These are phyloP conservation scores for Effrenium voratum DNA, from an alignment of 73 alveolate species.

Conservation along the genomic window DNA sequence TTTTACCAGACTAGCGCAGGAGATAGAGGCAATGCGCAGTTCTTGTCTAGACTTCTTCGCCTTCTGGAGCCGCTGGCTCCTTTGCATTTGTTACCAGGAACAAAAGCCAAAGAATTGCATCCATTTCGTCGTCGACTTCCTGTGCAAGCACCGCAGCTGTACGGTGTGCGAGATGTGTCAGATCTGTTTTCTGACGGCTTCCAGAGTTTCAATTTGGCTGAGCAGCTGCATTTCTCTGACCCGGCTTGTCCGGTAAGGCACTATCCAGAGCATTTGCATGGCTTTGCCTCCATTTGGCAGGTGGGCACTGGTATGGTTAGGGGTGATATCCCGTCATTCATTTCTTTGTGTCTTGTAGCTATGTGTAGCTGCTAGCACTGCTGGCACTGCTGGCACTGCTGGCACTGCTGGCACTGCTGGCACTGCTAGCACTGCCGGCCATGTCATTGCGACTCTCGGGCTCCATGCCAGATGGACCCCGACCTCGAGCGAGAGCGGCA, in stretches of 20 bases:
- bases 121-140: conserved; percentile 91
- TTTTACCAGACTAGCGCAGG: conserved; percentile 83
- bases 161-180: background rate
- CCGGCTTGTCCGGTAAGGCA: too few relatives aligned
- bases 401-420: too few relatives aligned
- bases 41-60: background rate
- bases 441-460: too few relatives aligned
- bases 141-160: conserved; percentile 50
- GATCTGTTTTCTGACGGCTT: background rate
- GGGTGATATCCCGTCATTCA: too few relatives aligned
- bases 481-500: conserved; percentile 92
- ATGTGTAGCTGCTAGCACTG: too few relatives aligned
- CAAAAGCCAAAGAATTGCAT: conserved; percentile 92
- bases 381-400: too few relatives aligned
- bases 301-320: too few relatives aligned
- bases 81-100: conserved; percentile 16
- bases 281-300: conserved; percentile 94
- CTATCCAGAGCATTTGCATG: conserved; percentile 86
- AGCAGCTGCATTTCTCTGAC: too few relatives aligned
- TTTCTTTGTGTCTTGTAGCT: too few relatives aligned
- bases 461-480: conserved; percentile 91
- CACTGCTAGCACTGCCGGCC: too few relatives aligned
- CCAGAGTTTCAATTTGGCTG: too few relatives aligned
- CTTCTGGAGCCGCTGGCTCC: background rate
- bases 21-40: conserved; percentile 35